These are phyloP conservation scores for Senna tora DNA, from an alignment of 306 rosid species.

Conservation along the genomic window DNA sequence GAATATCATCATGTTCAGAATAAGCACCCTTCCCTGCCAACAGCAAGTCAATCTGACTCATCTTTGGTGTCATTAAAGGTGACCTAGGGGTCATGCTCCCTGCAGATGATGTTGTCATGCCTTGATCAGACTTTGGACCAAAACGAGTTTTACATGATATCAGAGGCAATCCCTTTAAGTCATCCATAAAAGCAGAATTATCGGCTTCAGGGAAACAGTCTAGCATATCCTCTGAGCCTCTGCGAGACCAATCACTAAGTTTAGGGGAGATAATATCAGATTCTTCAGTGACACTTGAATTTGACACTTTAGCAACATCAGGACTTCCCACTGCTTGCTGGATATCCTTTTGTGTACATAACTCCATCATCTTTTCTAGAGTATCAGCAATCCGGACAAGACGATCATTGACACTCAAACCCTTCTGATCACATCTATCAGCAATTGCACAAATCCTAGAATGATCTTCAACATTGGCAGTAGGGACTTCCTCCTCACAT, in stretches of 20 bases:
- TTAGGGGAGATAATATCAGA: conserved; percentile 89
- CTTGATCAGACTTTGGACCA: conserved; percentile 99
- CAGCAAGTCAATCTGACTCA: conserved; percentile 92
- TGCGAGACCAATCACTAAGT: conserved; percentile 91
- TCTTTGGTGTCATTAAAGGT: conserved; percentile 91
- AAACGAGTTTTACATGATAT: conserved; percentile 97
- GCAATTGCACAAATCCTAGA: conserved; percentile 93
- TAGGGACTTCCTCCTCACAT: conserved; percentile 97
- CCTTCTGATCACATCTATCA: conserved; percentile 91
- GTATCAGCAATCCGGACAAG: conserved; percentile 79
- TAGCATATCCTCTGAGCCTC: conserved; percentile 98
- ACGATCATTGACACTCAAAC: conserved; percentile 90
- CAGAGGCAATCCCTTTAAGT: conserved; percentile 87
- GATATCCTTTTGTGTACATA: conserved; percentile 75
- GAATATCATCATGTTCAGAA: conserved; percentile 90
- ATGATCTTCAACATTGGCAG: conserved; percentile 92
- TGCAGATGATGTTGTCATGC: conserved; percentile 97
- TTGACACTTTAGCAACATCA: conserved; percentile 90
- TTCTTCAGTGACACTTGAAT: conserved; percentile 93
- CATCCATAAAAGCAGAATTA: conserved; percentile 81
- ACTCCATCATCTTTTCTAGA: conserved; percentile 84
- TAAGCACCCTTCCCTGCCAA: conserved; percentile 93
- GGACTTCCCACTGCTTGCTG: conserved; percentile 89
- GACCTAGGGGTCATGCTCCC: conserved; percentile 99
- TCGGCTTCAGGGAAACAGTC: conserved; percentile 95